Base-by-base conservation (phyloP, 1,284 basidiomycete species). In the Leccinum griseonigrum region DNA sequence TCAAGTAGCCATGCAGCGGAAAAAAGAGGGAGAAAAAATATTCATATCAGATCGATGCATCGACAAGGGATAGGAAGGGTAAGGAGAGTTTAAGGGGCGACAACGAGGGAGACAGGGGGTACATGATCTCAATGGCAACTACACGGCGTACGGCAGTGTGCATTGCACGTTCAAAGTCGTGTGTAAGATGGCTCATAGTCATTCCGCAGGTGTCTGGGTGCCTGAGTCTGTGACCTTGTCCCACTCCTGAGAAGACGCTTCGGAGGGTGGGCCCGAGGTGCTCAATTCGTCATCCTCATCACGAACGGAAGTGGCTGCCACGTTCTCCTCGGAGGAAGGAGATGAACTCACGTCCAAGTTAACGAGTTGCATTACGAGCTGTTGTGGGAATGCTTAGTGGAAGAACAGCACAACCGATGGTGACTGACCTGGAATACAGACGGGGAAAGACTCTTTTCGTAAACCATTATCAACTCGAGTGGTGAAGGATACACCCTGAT, bases 401-500 rank as follows among this genome's bases (percentile, higher is more conserved):
- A 54, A 16, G 43, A 53, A 57, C 11, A 26, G 48, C 22, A 51
- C n/a, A 51, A 32, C n/a, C 13, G 22, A 54, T 32, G 18, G 59
- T 32, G 56, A 57, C 80, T 56, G 64, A 88, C 90, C 76, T 92
- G 90, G 79, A 97, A 96, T 63, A 98, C 85, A 54, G 91, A 86
- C 59, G 87, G 84, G 11, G 94, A 93, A 53, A 97, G 87, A 52
- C 95, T 95, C 79, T 93, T 92, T 78, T 98, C 89, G 75, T 97
- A 97, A 71, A 98, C 94, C 75, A 88, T 85, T 68, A 97, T 89
- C 66, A 98, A 85, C 75, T 98, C 95, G 52, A 95, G 86, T 10
- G 95, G 94, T 55, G 91, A 86, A 60, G 96, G 97, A 80, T 98
- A 99, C 53, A 97, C 95, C 62, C 93, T 87, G 65, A 98, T 85